Percentiles rank a stretch among this genome's conserved stretches.
Conservation (phyloP, 306 rosid species). For the Castanea crenata region DNA sequence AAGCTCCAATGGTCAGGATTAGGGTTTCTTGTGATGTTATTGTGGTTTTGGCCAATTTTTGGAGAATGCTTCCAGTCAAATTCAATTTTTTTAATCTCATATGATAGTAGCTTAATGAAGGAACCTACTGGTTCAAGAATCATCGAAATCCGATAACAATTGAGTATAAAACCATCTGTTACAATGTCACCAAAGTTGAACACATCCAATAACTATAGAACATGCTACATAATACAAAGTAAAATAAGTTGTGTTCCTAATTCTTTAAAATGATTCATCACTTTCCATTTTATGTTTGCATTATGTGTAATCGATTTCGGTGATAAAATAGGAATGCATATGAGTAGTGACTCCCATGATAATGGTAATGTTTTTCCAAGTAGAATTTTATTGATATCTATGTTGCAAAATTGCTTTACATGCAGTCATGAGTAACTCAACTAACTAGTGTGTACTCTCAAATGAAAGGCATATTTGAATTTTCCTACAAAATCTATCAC, state of each 20-base stretch:
- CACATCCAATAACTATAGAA: constrained; percentile 23
- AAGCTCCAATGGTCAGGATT: constrained; percentile 55
- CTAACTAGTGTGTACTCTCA: background rate
- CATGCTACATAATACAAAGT: constrained; percentile 17
- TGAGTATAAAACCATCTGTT: constrained; percentile 17
- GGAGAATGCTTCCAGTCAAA: constrained; percentile 29
- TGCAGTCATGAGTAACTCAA: background rate
- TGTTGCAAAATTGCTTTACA: background rate
- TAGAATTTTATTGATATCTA: background rate
- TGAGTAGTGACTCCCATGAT: background rate
- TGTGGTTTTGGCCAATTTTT: constrained; percentile 34
- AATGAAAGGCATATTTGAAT: background rate
- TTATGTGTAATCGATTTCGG: background rate
- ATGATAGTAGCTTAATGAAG: constrained; percentile 32
- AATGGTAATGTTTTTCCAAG: background rate
- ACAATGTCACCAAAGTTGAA: constrained; percentile 54
- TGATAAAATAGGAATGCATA: background rate
- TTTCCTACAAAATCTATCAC: background rate
- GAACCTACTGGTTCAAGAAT: constrained; percentile 43
- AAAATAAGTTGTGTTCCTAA: background rate
- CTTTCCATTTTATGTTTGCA: background rate
- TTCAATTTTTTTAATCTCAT: background rate
- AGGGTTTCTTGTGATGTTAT: constrained; percentile 61
- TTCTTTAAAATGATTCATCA: background rate
- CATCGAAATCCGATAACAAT: constrained; percentile 27